Base-by-base conservation (phyloP, 495 filamentous ascomycete genomes). In the Cudoniella acicularis region DNA sequence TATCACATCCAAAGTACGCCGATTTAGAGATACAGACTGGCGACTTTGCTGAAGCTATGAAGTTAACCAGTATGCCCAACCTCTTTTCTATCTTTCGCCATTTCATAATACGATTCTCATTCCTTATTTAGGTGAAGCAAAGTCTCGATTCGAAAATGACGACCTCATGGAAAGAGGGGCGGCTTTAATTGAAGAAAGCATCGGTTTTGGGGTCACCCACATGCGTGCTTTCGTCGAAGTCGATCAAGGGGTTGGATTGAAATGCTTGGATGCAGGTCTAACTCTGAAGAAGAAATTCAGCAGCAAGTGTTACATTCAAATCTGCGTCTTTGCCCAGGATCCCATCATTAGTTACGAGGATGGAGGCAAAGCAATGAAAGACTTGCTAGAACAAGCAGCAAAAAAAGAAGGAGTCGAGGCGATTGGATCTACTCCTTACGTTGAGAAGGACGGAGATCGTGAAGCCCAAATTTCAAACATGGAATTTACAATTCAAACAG, bases 141-240 rank as follows among this genome's bases (percentile, higher is more conserved):
- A 91, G 64, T 67, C 71, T 16, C 73, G 77, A 18, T 91, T 89
- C 69, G 79, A 76, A 1, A 64, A 69, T 2, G 62, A 77, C 0
- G 86, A 90, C 71, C 74, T 91, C 36, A 68, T 85, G 10, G 68
- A 75, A 51, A 75, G 88, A 64, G 88, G 87, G 2, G 72, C 77
- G 49, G 82, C 83, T 76, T 75, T 91, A 3, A 76, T 91, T 16
- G 80, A 83, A 46, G 86, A 89, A 60, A 89, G 86, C 59, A 78
- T 86, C 46, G 69, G 73, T 13, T 74, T 80, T 18, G 89, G 88
- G 0, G 89, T 91, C 9, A 89, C 87, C 0, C 79, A 79, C 43
- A 86, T 90, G 79, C 74, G 88, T 43, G 84, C 85, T 11, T 91
- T 90, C 62, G 87, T 89, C 16, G 89, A 91, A 70, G 77, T 91